Evolutionary conservation across 176 grass and related monocot genomes (phyloP).

Genomic region (Paspalum notatum): DNA sequence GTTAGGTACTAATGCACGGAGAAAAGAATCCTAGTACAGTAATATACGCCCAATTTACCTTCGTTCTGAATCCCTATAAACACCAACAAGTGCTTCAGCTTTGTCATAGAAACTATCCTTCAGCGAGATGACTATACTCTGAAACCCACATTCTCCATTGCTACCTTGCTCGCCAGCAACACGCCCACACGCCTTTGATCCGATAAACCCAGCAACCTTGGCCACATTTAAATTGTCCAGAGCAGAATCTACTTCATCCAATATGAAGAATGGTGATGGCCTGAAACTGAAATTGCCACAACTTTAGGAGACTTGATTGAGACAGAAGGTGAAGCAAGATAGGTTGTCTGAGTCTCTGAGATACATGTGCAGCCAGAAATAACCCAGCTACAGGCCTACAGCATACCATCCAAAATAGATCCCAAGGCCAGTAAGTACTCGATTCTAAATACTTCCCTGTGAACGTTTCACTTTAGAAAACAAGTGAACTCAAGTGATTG

Average conservation of each 20-base stretch:
- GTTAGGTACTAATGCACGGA: slow-evolving; percentile 19
- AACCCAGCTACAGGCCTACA: not conserved
- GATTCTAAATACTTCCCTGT: too few relatives aligned
- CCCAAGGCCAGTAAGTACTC: too few relatives aligned
- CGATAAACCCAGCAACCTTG: slow-evolving; percentile 96
- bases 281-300: slow-evolving; percentile 67
- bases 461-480: not conserved
- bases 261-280: slow-evolving; percentile 98
- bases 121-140: slow-evolving; percentile 97
- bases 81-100: slow-evolving; percentile 96
- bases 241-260: slow-evolving; percentile 98
- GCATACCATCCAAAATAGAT: too few relatives aligned
- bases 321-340: slow-evolving; percentile 24
- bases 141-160: slow-evolving; percentile 78
- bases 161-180: slow-evolving; percentile 46
- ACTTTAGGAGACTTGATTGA: slow-evolving; percentile 7
- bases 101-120: slow-evolving; percentile 99
- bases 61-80: slow-evolving; percentile 88
- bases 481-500: not conserved
- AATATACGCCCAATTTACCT: slow-evolving; percentile 50
- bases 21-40: slow-evolving; percentile 13
- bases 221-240: slow-evolving; percentile 99
- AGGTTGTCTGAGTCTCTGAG: not conserved
- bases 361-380: not conserved
- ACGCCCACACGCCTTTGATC: slow-evolving; percentile 84